These are phyloP conservation scores for Fusarium albosuccineum DNA, from an alignment of 2,329 filamentous ascomycete genomes.

Conservation along the genomic window DNA sequence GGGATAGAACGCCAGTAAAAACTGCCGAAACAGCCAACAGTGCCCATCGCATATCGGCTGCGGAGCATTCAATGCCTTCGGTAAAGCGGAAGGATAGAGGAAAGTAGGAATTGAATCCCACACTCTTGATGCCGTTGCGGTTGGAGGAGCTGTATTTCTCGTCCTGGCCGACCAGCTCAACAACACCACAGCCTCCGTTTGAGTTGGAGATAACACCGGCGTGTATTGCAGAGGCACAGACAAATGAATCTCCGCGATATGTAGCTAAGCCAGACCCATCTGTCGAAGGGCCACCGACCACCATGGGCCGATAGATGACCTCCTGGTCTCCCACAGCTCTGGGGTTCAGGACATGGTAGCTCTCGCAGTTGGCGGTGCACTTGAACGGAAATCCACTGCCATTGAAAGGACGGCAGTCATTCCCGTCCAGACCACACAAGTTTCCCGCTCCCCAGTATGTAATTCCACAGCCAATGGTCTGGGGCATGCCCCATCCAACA, in stretches of 20 bases:
- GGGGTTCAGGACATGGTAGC: slow-evolving; percentile 75
- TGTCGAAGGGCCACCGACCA: slow-evolving; percentile 74
- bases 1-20: slow-evolving; percentile 81
- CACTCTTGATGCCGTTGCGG: slow-evolving; percentile 80
- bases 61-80: slow-evolving; percentile 72
- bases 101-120: slow-evolving; percentile 88
- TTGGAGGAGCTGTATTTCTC: slow-evolving; percentile 73
- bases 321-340: slow-evolving; percentile 80
- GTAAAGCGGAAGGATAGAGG: slow-evolving; percentile 88
- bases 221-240: slow-evolving; percentile 88
- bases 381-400: slow-evolving; percentile 78
- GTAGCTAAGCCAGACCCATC: slow-evolving; percentile 62
- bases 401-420: slow-evolving; percentile 80
- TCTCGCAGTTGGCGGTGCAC: slow-evolving; percentile 79
- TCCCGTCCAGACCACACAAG: slow-evolving; percentile 79
- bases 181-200: slow-evolving; percentile 84
- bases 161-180: slow-evolving; percentile 78
- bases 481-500: slow-evolving; percentile 74
- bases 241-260: slow-evolving; percentile 91
- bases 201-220: slow-evolving; percentile 80
- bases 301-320: slow-evolving; percentile 72
- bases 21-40: slow-evolving; percentile 84
- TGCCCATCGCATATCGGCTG: slow-evolving; percentile 85
- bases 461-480: slow-evolving; percentile 74
- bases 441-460: slow-evolving; percentile 80